phyloP scores from a whole-genome alignment of 768 basidiomycete species.

The Vishniacozyma victoriae region DNA sequence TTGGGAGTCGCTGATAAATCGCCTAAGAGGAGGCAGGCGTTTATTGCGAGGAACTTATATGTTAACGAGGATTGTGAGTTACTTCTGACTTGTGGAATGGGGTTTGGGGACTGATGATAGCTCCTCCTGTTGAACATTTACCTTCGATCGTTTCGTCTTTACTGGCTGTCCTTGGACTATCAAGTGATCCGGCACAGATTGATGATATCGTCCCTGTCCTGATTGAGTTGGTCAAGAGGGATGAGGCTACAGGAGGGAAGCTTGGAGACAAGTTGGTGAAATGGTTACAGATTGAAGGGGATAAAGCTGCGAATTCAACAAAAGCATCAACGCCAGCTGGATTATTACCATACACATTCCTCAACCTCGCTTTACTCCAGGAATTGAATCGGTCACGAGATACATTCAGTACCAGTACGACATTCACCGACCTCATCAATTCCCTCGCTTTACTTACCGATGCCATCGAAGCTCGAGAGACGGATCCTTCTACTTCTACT shows the following conservation, averaged over 20 bases:
- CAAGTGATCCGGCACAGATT: constrained; percentile 22
- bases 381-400: constrained; percentile 18
- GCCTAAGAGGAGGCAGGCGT: constrained; percentile 28
- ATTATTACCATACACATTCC: constrained; percentile 27
- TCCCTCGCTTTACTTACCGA: constrained; percentile 33
- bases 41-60: constrained; percentile 24
- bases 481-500: constrained; percentile 13
- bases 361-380: constrained; percentile 20
- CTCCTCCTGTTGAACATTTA: constrained; percentile 26
- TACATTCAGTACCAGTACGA: constrained; percentile 11
- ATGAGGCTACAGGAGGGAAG: constrained; percentile 33
- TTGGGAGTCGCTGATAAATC: constrained; percentile 21
- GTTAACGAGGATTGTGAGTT: constrained; percentile 28
- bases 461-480: constrained; percentile 22
- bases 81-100: too few relatives aligned
- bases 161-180: constrained; percentile 16
- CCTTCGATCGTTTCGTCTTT: constrained; percentile 20
- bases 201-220: constrained; percentile 33
- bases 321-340: constrained; percentile 30
- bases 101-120: too few relatives aligned
- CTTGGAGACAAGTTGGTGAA: constrained; percentile 62
- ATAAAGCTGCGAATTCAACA: constrained; percentile 55
- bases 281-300: constrained; percentile 68
- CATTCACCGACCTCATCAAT: constrained; percentile 30
- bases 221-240: constrained; percentile 22